These are phyloP conservation scores for Chlorella sp. DNA, from an alignment of 139 green algal species.

Conservation along the genomic window DNA sequence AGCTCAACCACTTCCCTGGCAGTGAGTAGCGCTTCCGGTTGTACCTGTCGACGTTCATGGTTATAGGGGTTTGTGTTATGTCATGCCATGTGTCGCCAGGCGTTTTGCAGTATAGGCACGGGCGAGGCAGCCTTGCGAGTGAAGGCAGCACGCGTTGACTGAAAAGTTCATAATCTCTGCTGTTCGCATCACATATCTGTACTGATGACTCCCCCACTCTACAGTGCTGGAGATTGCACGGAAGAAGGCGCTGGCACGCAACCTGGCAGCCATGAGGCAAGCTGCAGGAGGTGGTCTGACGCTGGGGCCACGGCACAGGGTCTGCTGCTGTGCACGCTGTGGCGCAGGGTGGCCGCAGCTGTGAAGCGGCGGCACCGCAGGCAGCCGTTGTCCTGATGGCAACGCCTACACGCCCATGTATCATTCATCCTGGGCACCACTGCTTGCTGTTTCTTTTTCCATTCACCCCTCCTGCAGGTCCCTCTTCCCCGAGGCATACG, in stretches of 20 bases:
- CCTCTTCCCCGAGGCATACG: constrained; percentile 60
- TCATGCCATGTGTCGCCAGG: too few relatives aligned
- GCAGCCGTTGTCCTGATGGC: too few relatives aligned
- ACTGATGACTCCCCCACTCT: background rate
- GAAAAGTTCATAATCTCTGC: too few relatives aligned
- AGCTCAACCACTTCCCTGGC: constrained; percentile 90
- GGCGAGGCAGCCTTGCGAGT: too few relatives aligned
- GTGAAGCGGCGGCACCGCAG: background rate
- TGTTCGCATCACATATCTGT: too few relatives aligned
- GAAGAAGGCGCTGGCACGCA: constrained; percentile 81
- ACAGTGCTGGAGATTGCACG: constrained; percentile 74
- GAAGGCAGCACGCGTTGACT: too few relatives aligned
- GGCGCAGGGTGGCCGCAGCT: background rate
- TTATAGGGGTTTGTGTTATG: constrained; percentile 11
- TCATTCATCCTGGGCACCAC: background rate
- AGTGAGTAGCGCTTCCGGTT: constrained; percentile 46
- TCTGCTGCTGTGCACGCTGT: background rate
- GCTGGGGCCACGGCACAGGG: too few relatives aligned
- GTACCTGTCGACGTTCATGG: too few relatives aligned
- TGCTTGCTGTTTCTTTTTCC: background rate
- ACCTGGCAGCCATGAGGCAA: constrained; percentile 65
- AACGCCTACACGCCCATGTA: too few relatives aligned
- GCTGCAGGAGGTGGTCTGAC: background rate
- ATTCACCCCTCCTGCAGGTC: background rate
- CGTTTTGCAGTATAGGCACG: too few relatives aligned